phyloP scores from a whole-genome alignment of 345 rosid species.

The Populus pruinosa region DNA sequence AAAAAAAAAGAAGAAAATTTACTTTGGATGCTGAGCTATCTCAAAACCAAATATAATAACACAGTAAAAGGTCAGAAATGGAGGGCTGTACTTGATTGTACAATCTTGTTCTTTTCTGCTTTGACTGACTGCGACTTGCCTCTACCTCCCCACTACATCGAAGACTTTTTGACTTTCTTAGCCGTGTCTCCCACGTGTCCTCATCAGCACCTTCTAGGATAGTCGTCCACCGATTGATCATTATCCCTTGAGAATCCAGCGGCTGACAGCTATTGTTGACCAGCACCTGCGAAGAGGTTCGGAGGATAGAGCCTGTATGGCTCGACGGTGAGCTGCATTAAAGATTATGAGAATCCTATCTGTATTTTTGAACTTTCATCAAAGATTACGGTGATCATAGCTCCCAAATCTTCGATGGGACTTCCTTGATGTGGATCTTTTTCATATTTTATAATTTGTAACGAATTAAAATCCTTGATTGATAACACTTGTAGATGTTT shows the following conservation, averaged over 20 bases:
- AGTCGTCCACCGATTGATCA: neutral
- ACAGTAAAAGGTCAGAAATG: neutral
- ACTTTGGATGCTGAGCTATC: no score
- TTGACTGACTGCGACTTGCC: neutral
- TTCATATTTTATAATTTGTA: no score
- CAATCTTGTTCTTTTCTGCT: neutral
- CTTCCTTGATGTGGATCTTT: no score
- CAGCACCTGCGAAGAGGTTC: neutral
- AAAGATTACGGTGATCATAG: no score
- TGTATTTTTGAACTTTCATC: no score
- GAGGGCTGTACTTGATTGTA: constrained; percentile 1
- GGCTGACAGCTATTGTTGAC: neutral
- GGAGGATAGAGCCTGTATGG: neutral
- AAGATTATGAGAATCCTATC: no score
- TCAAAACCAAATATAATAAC: no score
- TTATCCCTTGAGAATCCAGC: neutral
- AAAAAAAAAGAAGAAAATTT: no score
- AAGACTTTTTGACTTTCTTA: neutral
- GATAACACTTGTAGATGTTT: no score
- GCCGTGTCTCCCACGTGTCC: neutral
- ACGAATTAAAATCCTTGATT: no score
- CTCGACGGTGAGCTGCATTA: neutral
- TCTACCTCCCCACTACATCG: neutral
- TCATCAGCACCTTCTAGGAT: neutral
- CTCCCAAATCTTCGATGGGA: no score